Percentiles rank a stretch among this genome's conserved stretches.
Evolutionary conservation across 2,329 filamentous ascomycete species (phyloP).

Genomic region (Sporothrix dimorphospora): DNA sequence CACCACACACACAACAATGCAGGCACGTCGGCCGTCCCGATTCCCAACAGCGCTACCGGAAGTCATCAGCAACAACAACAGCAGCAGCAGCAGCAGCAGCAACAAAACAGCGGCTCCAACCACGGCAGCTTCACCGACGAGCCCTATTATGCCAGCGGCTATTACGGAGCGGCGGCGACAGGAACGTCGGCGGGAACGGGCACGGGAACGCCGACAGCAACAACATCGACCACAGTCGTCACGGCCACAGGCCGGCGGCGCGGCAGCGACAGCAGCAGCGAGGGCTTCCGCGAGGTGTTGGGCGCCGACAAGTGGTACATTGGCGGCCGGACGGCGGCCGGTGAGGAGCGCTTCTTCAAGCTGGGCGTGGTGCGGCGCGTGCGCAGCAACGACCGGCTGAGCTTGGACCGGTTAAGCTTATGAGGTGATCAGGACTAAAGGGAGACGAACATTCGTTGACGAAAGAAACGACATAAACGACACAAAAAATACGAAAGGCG

Average conservation of each 20-base stretch:
- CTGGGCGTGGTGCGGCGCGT: conserved; percentile 74
- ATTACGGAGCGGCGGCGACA: conserved; percentile 20
- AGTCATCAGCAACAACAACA: conserved; percentile 1
- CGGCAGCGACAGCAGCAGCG: conserved; percentile 74
- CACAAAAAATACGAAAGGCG: background rate
- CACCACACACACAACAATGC: background rate
- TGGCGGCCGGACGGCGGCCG: conserved; percentile 71
- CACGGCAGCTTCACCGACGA: conserved; percentile 22
- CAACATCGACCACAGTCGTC: conserved; percentile 14
- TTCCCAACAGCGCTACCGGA: background rate
- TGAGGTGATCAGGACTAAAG: conserved; percentile 45
- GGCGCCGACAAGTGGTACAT: conserved; percentile 82
- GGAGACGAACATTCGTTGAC: background rate
- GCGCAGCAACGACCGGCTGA: conserved; percentile 73
- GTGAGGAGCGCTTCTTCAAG: conserved; percentile 83
- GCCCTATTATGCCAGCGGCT: conserved; percentile 25
- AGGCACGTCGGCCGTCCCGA: background rate
- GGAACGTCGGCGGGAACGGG: background rate
- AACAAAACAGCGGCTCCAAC: conserved; percentile 29
- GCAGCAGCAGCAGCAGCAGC: conserved; percentile 24
- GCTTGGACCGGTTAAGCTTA: conserved; percentile 68
- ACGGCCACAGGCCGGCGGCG: conserved; percentile 51
- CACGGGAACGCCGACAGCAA: conserved; percentile 29
- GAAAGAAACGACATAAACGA: conserved; percentile 10
- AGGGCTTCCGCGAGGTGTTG: conserved; percentile 73